phyloP scores from a whole-genome alignment of 2,329 filamentous ascomycete genomes.

The Exophiala sp. region DNA sequence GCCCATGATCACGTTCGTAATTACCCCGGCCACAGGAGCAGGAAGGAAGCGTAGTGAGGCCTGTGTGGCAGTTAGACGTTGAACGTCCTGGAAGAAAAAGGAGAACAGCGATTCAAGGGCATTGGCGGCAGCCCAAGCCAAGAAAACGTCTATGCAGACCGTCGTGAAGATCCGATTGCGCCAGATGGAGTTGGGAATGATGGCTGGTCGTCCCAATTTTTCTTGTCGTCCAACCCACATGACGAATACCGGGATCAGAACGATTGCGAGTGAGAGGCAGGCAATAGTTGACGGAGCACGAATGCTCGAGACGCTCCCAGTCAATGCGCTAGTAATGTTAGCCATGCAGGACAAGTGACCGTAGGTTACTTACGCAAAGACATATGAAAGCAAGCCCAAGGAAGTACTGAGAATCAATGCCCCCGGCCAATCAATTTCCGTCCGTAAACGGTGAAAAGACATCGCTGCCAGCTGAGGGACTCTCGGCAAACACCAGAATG shows the following conservation, averaged over 20 bases:
- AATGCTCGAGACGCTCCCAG: conserved; percentile 35
- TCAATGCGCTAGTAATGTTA: conserved; percentile 2
- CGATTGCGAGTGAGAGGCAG: conserved; percentile 44
- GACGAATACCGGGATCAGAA: conserved; percentile 49
- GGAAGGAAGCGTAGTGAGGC: conserved; percentile 48
- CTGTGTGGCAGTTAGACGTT: conserved; percentile 42
- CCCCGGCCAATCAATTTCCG: conserved; percentile 54
- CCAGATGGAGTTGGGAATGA: conserved; percentile 64
- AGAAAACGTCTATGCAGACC: conserved; percentile 51
- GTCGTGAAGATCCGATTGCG: conserved; percentile 54
- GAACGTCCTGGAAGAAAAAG: conserved; percentile 53
- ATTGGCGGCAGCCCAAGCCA: conserved; percentile 47
- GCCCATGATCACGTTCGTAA: conserved; percentile 45
- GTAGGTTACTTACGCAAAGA: conserved; percentile 34
- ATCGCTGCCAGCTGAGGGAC: no score
- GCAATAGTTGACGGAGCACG: conserved; percentile 44
- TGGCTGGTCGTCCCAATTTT: conserved; percentile 45
- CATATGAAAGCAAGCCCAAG: conserved; percentile 51
- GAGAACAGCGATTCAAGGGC: conserved; percentile 48
- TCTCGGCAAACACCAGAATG: conserved; percentile 37
- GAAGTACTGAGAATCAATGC: conserved; percentile 45
- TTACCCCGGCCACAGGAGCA: conserved; percentile 31
- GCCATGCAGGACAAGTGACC: not conserved
- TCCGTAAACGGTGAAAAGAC: not conserved
- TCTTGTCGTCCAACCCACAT: conserved; percentile 54